A percentile compares a stretch with the other conserved stretches of the same genome.
Evolutionary conservation across 2,329 filamentous ascomycete species (phyloP).

Genomic region (Epichloe gansuensis): DNA sequence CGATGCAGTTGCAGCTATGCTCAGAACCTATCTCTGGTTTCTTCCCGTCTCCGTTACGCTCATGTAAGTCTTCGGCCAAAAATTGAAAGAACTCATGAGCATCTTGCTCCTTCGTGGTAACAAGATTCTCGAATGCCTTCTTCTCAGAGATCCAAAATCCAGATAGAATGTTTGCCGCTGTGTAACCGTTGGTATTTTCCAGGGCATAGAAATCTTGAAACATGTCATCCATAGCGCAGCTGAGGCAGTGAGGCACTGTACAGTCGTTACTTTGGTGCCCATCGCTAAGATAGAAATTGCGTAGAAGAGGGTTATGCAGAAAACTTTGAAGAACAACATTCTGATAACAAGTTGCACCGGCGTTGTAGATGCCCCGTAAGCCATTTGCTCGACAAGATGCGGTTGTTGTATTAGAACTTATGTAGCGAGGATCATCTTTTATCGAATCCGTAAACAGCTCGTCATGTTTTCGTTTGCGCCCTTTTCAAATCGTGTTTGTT

Average conservation of each 20-base stretch:
- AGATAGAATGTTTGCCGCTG: conserved; percentile 77
- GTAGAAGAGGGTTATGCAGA: conserved; percentile 82
- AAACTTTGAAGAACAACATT: conserved; percentile 91
- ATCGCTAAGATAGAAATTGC: conserved; percentile 85
- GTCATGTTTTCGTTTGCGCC: conserved; percentile 64
- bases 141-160: conserved; percentile 82
- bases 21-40: conserved; percentile 46
- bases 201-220: conserved; percentile 59
- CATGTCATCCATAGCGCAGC: conserved; percentile 62
- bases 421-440: conserved; percentile 64
- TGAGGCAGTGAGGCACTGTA: conserved; percentile 47
- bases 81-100: conserved; percentile 97
- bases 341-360: conserved; percentile 97
- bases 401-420: conserved; percentile 64
- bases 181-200: conserved; percentile 79
- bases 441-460: conserved; percentile 53
- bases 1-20: conserved; percentile 71
- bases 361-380: conserved; percentile 87
- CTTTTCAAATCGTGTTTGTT: conserved; percentile 18
- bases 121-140: conserved; percentile 59
- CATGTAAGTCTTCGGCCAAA: conserved; percentile 80
- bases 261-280: conserved; percentile 75
- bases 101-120: conserved; percentile 91
- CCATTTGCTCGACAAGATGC: conserved; percentile 79
- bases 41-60: conserved; percentile 62